phyloP scores from a whole-genome alignment of 139 green algal genomes.

The Medakamo hakoo region DNA sequence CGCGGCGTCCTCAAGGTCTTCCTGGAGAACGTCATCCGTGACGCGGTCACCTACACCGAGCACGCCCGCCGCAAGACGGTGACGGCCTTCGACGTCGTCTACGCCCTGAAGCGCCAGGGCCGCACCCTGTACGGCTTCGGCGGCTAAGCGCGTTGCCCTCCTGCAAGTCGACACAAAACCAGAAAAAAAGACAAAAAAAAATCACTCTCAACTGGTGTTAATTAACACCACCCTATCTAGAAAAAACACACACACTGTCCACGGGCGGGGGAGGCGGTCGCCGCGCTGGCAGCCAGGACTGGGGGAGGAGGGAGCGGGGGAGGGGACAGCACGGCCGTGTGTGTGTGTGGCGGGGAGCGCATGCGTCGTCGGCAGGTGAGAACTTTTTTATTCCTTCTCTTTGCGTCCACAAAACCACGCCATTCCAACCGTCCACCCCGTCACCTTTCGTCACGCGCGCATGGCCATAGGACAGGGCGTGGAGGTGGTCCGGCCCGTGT shows the following conservation, averaged over 20 bases:
- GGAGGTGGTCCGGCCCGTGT: too few species aligned
- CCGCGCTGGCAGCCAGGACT: background rate
- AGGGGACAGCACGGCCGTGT: background rate
- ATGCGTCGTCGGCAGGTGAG: background rate
- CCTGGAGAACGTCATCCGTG: slow-evolving; percentile 81
- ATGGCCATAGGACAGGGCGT: too few species aligned
- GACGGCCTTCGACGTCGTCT: slow-evolving; percentile 89
- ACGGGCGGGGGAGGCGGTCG: background rate
- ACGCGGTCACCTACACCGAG: slow-evolving; percentile 96
- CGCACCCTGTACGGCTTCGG: slow-evolving; percentile 94
- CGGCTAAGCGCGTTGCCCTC: slow-evolving; percentile 37
- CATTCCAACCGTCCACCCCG: too few species aligned
- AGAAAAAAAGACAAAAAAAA: background rate
- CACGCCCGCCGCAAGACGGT: slow-evolving; percentile 92
- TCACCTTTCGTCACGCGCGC: too few species aligned
- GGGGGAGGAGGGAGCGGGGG: background rate
- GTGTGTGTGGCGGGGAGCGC: background rate
- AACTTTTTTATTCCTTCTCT: background rate
- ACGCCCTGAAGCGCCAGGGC: slow-evolving; percentile 89
- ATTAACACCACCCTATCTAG: background rate
- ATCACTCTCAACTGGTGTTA: background rate
- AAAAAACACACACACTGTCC: background rate
- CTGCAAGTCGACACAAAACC: background rate
- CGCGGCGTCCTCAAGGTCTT: slow-evolving; percentile 80
- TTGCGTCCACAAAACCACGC: too few species aligned